Base-by-base conservation (phyloP, 768 basidiomycete species). In the Mycena alexandri region DNA sequence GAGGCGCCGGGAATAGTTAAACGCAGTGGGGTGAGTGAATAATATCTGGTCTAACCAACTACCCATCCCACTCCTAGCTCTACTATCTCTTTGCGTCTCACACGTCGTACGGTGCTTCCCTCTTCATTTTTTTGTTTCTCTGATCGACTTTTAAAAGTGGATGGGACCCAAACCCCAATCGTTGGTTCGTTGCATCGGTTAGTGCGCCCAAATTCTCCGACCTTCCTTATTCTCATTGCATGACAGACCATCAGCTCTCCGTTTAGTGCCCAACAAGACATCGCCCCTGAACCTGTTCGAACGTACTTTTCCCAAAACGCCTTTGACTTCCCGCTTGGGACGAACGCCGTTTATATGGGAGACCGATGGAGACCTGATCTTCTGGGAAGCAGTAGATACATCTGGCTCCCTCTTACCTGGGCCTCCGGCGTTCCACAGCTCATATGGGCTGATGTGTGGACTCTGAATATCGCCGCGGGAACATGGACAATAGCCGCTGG, bases 261-360 rank as follows among this genome's bases (percentile, higher is more conserved):
- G 8, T 90, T 87, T 86, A 85, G 86, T 16, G 74, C 85, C 8
- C 84, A 89, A 75, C 80, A 80, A 7, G 88, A 90, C 73, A 85
- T 89, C 61, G 86, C 87, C 7, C 84, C 87, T 2, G 62, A 78
- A 62, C 76, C 81, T 36, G 82, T 82, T 38, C 79, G 84, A 42
- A 90, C 88, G 7, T 90, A 87, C 73, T 89, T 84, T 75, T 89
- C 87, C 22, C 89, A 89, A 77, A 90, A 89, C 74, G 79, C 84
- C 5, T 89, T 79, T 70, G 86, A 89, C 72, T 74, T 89, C 51
- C 79, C 82, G 16, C 75, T 89, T 33, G 86, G 83, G 9, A 76
- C 77, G 56, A 77, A 77, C 59, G 84, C 81, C 2, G 82, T 90
- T 57, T 90, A 89, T 71, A 88, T 89, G 86, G 88, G 89, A 47